phyloP scores from a whole-genome alignment of 768 basidiomycete genomes.

The Rhizopogon vinicolor region DNA sequence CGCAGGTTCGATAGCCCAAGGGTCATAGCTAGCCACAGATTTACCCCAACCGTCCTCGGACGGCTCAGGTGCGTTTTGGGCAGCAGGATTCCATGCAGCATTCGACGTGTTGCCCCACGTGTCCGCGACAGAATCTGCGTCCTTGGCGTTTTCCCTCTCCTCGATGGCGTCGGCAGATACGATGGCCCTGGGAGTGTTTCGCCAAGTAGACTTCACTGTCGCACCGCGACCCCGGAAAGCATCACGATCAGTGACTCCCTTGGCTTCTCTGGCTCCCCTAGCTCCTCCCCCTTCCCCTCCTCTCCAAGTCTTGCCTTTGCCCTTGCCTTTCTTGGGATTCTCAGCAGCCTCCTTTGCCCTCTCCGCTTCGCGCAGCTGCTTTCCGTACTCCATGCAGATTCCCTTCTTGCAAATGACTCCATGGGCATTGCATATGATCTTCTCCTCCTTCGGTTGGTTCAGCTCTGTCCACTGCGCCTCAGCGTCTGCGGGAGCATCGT shows the following conservation, averaged over 20 bases:
- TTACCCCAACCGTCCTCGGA: slow-evolving; percentile 20
- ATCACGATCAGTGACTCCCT: background rate
- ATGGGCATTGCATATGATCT: slow-evolving; percentile 25
- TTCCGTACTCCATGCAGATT: slow-evolving; percentile 30
- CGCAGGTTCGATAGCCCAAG: slow-evolving; percentile 11
- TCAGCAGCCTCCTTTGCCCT: slow-evolving; percentile 10
- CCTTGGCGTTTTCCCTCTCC: slow-evolving; percentile 14
- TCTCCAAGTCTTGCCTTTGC: slow-evolving; percentile 4
- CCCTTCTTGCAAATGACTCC: slow-evolving; percentile 31
- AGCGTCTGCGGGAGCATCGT: slow-evolving; percentile 15
- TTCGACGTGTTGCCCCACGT: slow-evolving; percentile 18
- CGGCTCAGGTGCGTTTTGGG: slow-evolving; percentile 4
- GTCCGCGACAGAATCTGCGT: background rate
- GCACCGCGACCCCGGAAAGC: slow-evolving; percentile 25
- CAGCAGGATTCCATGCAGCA: background rate
- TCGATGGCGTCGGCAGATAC: slow-evolving; percentile 20
- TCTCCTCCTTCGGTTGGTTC: slow-evolving; percentile 1
- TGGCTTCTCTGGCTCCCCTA: background rate
- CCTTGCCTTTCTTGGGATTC: slow-evolving; percentile 13
- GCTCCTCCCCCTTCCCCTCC: background rate
- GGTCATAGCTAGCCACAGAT: slow-evolving; percentile 15
- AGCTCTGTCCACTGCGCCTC: slow-evolving; percentile 16
- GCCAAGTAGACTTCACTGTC: slow-evolving; percentile 27
- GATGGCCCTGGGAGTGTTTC: slow-evolving; percentile 21
- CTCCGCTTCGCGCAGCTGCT: slow-evolving; percentile 15